These are phyloP conservation scores for Rhizopogon vinicolor DNA, from an alignment of 768 basidiomycete genomes.

Conservation along the genomic window DNA sequence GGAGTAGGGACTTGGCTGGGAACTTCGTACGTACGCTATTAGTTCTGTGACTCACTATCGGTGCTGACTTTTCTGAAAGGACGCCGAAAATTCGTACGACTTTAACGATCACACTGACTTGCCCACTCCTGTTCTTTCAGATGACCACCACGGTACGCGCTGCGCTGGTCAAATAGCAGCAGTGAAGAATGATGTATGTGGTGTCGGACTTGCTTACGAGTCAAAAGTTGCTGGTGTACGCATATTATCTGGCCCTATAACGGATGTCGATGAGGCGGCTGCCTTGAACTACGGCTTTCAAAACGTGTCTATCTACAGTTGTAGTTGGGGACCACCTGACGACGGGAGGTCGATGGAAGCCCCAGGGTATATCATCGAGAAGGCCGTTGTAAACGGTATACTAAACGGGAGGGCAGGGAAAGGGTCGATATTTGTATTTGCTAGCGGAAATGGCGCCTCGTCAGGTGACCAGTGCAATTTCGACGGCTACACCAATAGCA, in stretches of 20 bases:
- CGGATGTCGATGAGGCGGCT: slow-evolving; percentile 93
- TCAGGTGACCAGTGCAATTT: slow-evolving; percentile 98
- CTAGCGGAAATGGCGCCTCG: slow-evolving; percentile 92
- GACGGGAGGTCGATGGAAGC: slow-evolving; percentile 94
- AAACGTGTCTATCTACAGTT: slow-evolving; percentile 89
- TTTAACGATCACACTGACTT: slow-evolving; percentile 91
- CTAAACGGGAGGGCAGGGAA: slow-evolving; percentile 85
- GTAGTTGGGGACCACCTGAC: slow-evolving; percentile 98
- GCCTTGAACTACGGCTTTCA: slow-evolving; percentile 94
- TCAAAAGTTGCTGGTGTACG: slow-evolving; percentile 92
- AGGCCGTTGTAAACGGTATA: slow-evolving; percentile 91
- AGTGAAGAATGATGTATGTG: slow-evolving; percentile 87
- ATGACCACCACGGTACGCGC: slow-evolving; percentile 96
- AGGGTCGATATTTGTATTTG: slow-evolving; percentile 94
- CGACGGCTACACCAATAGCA: slow-evolving; percentile 98
- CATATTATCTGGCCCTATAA: slow-evolving; percentile 91
- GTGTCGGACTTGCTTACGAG: slow-evolving; percentile 89
- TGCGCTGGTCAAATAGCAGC: slow-evolving; percentile 98
- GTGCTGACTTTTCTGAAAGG: slow-evolving; percentile 40
- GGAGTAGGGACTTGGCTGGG: slow-evolving; percentile 75
- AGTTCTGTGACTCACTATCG: background rate
- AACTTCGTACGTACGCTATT: slow-evolving; percentile 81
- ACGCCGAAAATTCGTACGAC: slow-evolving; percentile 84
- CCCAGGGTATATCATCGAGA: slow-evolving; percentile 85
- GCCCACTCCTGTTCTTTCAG: slow-evolving; percentile 81